Evolutionary conservation across 108 stramenopile genomes (phyloP).

Genomic region (Cyclotella atomus): DNA sequence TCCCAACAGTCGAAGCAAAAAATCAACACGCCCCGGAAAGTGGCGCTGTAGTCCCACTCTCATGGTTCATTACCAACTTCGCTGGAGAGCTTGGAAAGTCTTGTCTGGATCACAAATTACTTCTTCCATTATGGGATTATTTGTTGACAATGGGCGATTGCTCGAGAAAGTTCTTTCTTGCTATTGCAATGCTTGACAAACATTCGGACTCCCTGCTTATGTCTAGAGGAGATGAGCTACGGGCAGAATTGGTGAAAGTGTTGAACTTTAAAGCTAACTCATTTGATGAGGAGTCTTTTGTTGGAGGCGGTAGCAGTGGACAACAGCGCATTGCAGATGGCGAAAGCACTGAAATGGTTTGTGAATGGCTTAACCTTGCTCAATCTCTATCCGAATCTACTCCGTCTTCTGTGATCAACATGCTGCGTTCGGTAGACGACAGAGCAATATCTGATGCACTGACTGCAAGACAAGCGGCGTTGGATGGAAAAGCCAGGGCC

Average conservation of each 20-base stretch:
- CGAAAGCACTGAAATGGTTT: conserved; percentile 46
- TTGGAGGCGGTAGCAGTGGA: conserved; percentile 28
- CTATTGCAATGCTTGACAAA: conserved; percentile 72
- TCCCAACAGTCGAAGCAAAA: conserved; percentile 5
- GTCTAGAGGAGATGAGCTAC: conserved; percentile 71
- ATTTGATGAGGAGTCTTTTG: conserved; percentile 35
- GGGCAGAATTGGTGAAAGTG: conserved; percentile 55
- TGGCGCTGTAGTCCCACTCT: conserved; percentile 42
- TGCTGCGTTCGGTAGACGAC: conserved; percentile 67
- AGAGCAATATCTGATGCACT: conserved; percentile 65
- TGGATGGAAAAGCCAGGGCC: conserved; percentile 61
- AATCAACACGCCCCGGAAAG: conserved; percentile 6
- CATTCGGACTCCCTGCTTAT: conserved; percentile 71
- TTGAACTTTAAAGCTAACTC: conserved; percentile 51
- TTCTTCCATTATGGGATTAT: conserved; percentile 69
- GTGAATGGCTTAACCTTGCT: conserved; percentile 62
- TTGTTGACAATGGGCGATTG: conserved; percentile 62
- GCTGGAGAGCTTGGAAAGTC: conserved; percentile 67
- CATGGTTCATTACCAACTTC: conserved; percentile 72
- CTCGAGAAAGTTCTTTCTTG: conserved; percentile 77
- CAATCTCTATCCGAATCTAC: conserved; percentile 65
- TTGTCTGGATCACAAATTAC: conserved; percentile 50
- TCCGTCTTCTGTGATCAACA: conserved; percentile 62
- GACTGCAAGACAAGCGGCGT: conserved; percentile 48
- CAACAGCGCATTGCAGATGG: neutral